Evolutionary conservation across 2,329 filamentous ascomycete species (phyloP).

Genomic region (Diatrype stigma): DNA sequence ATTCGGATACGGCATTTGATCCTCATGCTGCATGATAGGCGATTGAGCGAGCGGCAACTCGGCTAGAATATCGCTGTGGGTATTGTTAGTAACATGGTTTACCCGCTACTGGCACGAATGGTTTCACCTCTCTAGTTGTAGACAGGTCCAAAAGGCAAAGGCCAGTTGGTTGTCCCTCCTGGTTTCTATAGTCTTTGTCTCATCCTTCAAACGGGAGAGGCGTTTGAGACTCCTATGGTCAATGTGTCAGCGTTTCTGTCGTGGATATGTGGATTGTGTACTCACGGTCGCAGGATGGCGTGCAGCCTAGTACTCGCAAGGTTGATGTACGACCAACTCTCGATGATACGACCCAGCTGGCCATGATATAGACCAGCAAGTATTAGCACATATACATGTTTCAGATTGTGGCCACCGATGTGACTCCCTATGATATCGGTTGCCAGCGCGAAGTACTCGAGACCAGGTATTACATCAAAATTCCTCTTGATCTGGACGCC

Average conservation of each 20-base stretch:
- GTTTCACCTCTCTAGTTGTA: constrained; percentile 80
- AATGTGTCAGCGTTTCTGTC: constrained; percentile 3
- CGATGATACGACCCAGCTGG: constrained; percentile 79
- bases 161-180: constrained; percentile 60
- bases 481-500: constrained; percentile 48
- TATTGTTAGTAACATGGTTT: constrained; percentile 12
- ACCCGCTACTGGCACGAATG: not conserved
- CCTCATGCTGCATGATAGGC: constrained; percentile 56
- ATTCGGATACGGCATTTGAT: constrained; percentile 64
- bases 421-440: constrained; percentile 82
- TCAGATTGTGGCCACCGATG: constrained; percentile 71
- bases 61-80: constrained; percentile 77
- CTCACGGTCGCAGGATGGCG: constrained; percentile 71
- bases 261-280: constrained; percentile 18
- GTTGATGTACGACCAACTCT: constrained; percentile 67
- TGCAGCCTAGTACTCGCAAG: constrained; percentile 56
- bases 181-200: constrained; percentile 31
- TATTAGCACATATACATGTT: constrained; percentile 79
- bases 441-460: constrained; percentile 85
- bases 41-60: constrained; percentile 67
- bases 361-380: constrained; percentile 85
- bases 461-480: constrained; percentile 79
- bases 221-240: constrained; percentile 44
- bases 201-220: constrained; percentile 37
- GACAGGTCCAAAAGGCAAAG: constrained; percentile 86